These are phyloP conservation scores for Fomitopsis serialis DNA, from an alignment of 768 basidiomycete species.

Conservation along the genomic window DNA sequence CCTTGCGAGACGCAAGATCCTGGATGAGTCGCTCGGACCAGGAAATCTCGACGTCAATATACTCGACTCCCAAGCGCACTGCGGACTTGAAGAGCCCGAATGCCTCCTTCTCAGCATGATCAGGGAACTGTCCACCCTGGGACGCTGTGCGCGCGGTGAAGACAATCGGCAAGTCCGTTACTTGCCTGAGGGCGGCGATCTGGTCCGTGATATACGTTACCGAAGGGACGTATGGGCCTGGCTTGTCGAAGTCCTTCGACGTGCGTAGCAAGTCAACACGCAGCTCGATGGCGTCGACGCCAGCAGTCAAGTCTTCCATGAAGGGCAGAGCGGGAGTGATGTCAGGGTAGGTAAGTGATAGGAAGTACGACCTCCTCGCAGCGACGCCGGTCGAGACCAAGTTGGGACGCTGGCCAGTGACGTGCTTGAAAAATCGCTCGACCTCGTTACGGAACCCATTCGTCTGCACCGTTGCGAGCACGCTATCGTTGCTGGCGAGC, in stretches of 20 bases:
- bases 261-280: conserved; percentile 83
- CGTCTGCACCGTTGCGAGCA: conserved; percentile 10
- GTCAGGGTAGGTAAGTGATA: conserved; percentile 90
- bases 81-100: conserved; percentile 75
- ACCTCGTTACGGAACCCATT: conserved; percentile 55
- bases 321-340: conserved; percentile 59
- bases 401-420: conserved; percentile 71
- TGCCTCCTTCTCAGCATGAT: conserved; percentile 64
- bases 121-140: conserved; percentile 91
- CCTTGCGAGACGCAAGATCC: conserved; percentile 56
- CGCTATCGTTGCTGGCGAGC: not conserved
- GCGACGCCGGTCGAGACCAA: conserved; percentile 44
- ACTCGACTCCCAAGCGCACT: conserved; percentile 82
- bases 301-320: conserved; percentile 70
- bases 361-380: conserved; percentile 80
- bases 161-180: conserved; percentile 79
- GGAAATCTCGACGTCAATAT: conserved; percentile 85
- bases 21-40: conserved; percentile 60
- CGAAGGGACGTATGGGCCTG: conserved; percentile 56
- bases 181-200: conserved; percentile 70
- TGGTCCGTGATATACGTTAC: conserved; percentile 74
- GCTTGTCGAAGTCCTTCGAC: conserved; percentile 38
- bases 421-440: conserved; percentile 81
- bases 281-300: conserved; percentile 91
- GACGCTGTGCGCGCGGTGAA: conserved; percentile 85